Conservation (phyloP, 768 basidiomycete species). For the Pleurotus sapidus region DNA sequence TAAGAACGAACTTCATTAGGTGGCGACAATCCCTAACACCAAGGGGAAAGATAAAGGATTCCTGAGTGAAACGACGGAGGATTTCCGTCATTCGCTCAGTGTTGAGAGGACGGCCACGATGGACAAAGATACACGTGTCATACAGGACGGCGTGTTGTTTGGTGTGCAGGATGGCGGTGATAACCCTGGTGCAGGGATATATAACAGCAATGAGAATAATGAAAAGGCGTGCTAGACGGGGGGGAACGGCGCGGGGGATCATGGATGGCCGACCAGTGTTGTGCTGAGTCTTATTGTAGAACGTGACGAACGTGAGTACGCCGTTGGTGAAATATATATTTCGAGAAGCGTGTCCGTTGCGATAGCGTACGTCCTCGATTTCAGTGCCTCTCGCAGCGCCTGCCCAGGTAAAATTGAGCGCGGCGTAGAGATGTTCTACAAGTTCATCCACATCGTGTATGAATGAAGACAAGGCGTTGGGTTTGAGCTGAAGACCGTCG, state of each 20-base stretch:
- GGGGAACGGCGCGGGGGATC: neutral
- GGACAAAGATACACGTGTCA: constrained; percentile 8
- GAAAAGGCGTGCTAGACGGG: neutral
- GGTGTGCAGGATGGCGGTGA: neutral
- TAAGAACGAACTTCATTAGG: neutral
- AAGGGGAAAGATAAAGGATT: neutral
- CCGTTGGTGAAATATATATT: constrained; percentile 17
- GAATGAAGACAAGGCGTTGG: neutral
- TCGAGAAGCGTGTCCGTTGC: neutral
- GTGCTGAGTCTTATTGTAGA: too few relatives aligned
- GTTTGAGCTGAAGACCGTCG: neutral
- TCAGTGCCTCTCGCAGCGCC: constrained; percentile 15
- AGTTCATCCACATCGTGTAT: constrained; percentile 12
- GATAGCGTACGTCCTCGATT: constrained; percentile 11
- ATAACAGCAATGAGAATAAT: constrained; percentile 6
- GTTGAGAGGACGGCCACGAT: neutral
- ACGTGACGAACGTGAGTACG: constrained; percentile 1
- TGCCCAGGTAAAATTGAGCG: constrained; percentile 12
- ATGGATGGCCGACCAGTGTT: neutral
- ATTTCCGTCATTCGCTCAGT: neutral
- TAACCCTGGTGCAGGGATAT: constrained; percentile 2
- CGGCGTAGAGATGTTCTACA: constrained; percentile 8
- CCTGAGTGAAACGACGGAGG: neutral
- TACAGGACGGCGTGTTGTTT: neutral
- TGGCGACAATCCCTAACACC: constrained; percentile 7